Evolutionary conservation across 2,329 filamentous ascomycete genomes (phyloP).

Genomic region (Aspergillus japonicus): DNA sequence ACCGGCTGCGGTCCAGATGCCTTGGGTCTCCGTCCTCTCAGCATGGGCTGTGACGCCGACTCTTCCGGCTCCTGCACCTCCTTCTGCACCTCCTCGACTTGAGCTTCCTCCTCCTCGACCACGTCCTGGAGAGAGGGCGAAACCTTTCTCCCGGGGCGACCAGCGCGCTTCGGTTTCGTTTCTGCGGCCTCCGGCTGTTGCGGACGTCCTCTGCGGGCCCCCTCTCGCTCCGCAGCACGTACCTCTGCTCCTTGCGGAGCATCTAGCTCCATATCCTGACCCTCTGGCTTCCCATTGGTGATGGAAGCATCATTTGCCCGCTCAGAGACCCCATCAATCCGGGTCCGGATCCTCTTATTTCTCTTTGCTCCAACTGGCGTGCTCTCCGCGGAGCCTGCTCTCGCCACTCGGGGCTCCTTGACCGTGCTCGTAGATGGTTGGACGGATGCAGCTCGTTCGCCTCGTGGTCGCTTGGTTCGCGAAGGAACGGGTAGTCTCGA

Average conservation of each 20-base stretch:
- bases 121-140: not conserved
- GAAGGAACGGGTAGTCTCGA: not conserved
- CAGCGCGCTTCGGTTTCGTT: constrained; percentile 17
- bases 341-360: constrained; percentile 9
- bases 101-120: not conserved
- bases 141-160: constrained; percentile 13
- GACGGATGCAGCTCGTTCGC: constrained; percentile 8
- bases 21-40: not conserved
- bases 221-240: not conserved
- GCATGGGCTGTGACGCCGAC: not conserved
- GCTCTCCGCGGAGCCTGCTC: not conserved
- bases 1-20: not conserved
- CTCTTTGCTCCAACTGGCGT: not conserved
- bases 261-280: constrained; percentile 1
- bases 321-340: constrained; percentile 10
- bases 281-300: not conserved
- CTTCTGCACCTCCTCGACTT: not conserved
- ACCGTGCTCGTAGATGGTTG: not conserved
- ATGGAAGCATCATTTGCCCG: not conserved
- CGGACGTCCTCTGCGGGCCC: not conserved
- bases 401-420: not conserved
- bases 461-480: constrained; percentile 2
- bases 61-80: not conserved
- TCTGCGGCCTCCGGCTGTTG: constrained; percentile 12
- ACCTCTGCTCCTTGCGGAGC: not conserved